These are phyloP conservation scores for Aquilaria malaccensis DNA, from an alignment of 345 rosid species.

Conservation along the genomic window DNA sequence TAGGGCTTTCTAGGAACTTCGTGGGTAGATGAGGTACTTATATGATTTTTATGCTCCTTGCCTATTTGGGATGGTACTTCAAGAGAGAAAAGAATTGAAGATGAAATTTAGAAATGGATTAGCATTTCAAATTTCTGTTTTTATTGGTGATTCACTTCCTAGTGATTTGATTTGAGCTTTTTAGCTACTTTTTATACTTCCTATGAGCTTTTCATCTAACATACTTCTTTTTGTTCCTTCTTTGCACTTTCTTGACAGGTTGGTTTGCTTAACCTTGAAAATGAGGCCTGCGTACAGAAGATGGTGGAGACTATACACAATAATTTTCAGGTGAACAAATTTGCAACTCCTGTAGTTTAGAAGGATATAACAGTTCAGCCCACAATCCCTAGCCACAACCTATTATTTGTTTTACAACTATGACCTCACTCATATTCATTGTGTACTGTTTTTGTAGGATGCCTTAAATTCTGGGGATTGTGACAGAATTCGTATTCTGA, in stretches of 20 bases:
- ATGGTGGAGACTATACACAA: constrained; percentile 49
- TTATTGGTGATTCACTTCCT: no score
- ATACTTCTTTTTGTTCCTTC: background rate
- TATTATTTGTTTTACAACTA: background rate
- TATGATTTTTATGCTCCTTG: no score
- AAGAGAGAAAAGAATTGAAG: no score
- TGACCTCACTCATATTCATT: constrained; percentile 7
- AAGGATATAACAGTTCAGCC: background rate
- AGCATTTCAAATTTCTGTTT: no score
- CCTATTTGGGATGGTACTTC: no score
- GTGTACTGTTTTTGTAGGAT: constrained; percentile 40
- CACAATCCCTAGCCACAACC: no score
- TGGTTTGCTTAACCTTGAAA: constrained; percentile 88
- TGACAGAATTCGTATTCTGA: constrained; percentile 68
- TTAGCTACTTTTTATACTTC: no score
- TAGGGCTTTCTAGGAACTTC: no score
- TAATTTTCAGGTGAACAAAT: constrained; percentile 61
- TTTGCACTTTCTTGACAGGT: constrained; percentile 33
- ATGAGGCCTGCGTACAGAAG: constrained; percentile 70
- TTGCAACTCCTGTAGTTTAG: background rate
- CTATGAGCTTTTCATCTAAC: background rate
- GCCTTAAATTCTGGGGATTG: constrained; percentile 68
- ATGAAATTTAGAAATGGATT: no score
- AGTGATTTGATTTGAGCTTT: no score
- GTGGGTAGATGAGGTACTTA: no score